phyloP scores from a whole-genome alignment of 2,329 filamentous ascomycete species.

The Arthrobotrys entomopaga region DNA sequence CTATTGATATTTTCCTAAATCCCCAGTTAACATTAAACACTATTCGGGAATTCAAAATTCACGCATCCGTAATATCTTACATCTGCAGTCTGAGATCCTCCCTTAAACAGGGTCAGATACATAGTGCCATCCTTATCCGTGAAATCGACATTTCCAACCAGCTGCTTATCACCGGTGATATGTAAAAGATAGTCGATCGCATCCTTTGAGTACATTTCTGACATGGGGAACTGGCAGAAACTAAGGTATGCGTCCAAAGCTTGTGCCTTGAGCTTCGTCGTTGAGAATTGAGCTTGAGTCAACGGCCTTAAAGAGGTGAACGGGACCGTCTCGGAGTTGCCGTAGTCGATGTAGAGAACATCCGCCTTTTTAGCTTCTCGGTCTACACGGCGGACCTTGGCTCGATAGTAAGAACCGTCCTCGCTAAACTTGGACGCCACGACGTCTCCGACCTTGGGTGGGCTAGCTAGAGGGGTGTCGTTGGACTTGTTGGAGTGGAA shows the following conservation, averaged over 20 bases:
- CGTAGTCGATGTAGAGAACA: slow-evolving; percentile 94
- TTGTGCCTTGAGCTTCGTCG: slow-evolving; percentile 84
- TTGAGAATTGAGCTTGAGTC: slow-evolving; percentile 78
- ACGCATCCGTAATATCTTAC: slow-evolving; percentile 21
- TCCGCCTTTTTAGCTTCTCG: slow-evolving; percentile 88
- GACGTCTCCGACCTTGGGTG: slow-evolving; percentile 89
- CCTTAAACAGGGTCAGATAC: slow-evolving; percentile 87
- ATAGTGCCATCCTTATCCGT: slow-evolving; percentile 80
- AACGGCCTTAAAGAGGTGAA: slow-evolving; percentile 88
- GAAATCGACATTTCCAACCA: slow-evolving; percentile 92
- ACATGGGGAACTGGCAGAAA: slow-evolving; percentile 85
- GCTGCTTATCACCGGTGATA: slow-evolving; percentile 74
- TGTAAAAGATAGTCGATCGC: slow-evolving; percentile 79
- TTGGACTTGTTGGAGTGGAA: slow-evolving; percentile 90
- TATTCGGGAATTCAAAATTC: neutral
- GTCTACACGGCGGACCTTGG: slow-evolving; percentile 89
- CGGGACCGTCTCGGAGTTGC: slow-evolving; percentile 87
- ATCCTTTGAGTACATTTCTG: slow-evolving; percentile 83
- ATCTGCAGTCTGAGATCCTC: slow-evolving; percentile 24
- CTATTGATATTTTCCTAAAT: slow-evolving; percentile 86
- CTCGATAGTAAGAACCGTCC: slow-evolving; percentile 94
- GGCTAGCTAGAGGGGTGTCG: slow-evolving; percentile 74
- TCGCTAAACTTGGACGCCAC: slow-evolving; percentile 90
- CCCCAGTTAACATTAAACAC: neutral
- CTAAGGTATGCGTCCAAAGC: slow-evolving; percentile 87